Conservation (phyloP, 1,284 basidiomycete genomes). For the Cystobasidium sp. region DNA sequence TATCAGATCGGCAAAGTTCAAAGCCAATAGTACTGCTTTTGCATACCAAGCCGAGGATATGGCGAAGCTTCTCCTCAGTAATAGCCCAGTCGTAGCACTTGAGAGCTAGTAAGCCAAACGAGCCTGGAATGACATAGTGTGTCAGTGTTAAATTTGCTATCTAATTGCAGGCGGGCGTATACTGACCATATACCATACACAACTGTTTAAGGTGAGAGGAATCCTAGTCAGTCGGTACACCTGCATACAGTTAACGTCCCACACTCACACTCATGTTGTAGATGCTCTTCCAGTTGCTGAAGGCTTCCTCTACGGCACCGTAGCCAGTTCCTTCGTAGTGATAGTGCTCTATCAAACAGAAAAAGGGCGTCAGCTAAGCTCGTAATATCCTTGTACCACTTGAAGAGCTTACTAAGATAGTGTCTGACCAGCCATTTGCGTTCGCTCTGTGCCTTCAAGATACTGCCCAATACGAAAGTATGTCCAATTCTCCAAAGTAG, state of each 20-base stretch:
- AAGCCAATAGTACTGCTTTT: neutral
- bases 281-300: conserved; percentile 89
- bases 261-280: conserved; percentile 92
- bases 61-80: conserved; percentile 84
- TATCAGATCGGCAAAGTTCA: neutral
- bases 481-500: conserved; percentile 86
- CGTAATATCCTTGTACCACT: neutral
- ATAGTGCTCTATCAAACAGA: conserved; percentile 62
- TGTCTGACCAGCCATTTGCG: conserved; percentile 89
- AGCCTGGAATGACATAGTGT: conserved; percentile 62
- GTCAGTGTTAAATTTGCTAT: neutral
- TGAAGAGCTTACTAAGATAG: conserved; percentile 70
- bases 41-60: conserved; percentile 79
- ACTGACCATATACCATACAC: conserved; percentile 41
- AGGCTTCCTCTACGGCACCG: conserved; percentile 85
- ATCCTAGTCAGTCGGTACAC: neutral
- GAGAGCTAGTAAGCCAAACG: conserved; percentile 80
- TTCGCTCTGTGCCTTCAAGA: conserved; percentile 81
- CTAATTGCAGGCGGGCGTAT: neutral
- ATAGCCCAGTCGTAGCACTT: conserved; percentile 91
- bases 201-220: neutral
- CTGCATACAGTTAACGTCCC: conserved; percentile 63
- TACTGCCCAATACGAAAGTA: conserved; percentile 81
- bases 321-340: conserved; percentile 66
- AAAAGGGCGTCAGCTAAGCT: neutral